Base-by-base conservation (phyloP, 2,329 filamentous ascomycete genomes). In the Penicillium sp. region DNA sequence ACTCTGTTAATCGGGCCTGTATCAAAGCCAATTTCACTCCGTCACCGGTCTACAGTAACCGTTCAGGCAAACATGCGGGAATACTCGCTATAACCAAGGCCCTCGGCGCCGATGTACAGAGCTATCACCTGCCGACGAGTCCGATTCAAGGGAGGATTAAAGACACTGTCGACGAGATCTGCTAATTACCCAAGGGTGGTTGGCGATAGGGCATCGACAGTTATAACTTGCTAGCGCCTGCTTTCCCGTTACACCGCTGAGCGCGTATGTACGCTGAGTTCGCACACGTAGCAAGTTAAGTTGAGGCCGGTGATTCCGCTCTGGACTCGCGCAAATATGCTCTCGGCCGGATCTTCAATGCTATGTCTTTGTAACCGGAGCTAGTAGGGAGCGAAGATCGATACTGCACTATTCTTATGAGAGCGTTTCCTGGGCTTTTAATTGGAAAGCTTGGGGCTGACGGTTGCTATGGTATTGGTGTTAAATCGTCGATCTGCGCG, bases 391-490 rank as follows among this genome's bases (percentile, higher is more conserved):
- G 76, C 0, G 66, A 74, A 6, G 68, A 62, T 0, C 61, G 75
- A 0, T 78, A 78, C 53, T 77, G 74, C 43, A 78, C 74, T 0
- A 52, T 53, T 6, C 60, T 78, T 1, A 76, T 76, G 73, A 27
- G 47, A 9, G 58, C 58, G 2, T 77, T 69, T 44, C 38, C 53
- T 1, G 72, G 70, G 0, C 26, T 49, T 0, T 45, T 76, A 0
- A 65, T 76, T 34, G 74, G 76, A 1, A 78, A 79, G 51, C 37
- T 77, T 3, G 75, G 75, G 0, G 75, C 75, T 0, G 74, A 77
- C 53, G 75, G 66, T 0, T 78, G 72, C 40, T 78, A 78, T 53
- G 72, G 67, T 0, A 57, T 77, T 6, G 74, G 68, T 0, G 54
- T 77, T 3, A 61, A 68, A n/a, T 63, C 58, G 6, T 71, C 67